Base-by-base conservation (phyloP, 305 asterid species). In the Rubia tinctorum region DNA sequence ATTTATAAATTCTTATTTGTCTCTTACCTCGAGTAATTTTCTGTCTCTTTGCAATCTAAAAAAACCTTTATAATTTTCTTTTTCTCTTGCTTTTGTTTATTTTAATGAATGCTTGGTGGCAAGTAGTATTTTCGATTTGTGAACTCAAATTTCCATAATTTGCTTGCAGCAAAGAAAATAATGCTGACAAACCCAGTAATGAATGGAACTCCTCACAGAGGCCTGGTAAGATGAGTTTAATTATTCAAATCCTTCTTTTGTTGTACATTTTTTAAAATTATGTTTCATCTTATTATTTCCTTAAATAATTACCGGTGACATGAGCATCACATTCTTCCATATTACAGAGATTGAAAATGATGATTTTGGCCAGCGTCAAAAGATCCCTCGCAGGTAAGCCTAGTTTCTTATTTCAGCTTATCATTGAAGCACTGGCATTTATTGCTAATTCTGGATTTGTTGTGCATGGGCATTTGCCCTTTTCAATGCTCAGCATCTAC, bases 321-420 rank as follows among this genome's bases (percentile, higher is more conserved):
- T 13, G 13, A 37, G 62, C 42, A 37, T 71, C 25, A 43, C 75
- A 73, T 69, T 20, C 47, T 71, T 60, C 15, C 42, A 37, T 55
- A 62, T 53, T 71, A 44, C 82, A 95, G 99, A 89, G 84, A 82
- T 77, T 68, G 79, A 87, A 71, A 86, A 84, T 59, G 93, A 89
- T 68, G 96, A 95, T 69, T 82, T 83, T 72, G 90, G 91, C 68
- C 98, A 87, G 80, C 89, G 93, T 80, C 99, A 89, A 80, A 95
- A 92, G 87, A 92, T 87, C 82, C 92, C 96, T 80, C 95, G 97
- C 80, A 89, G 97, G 98, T 80, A 81, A 75, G 86, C 76, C 77
- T 22, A 53, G 56, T 15, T 69, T 62, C 61, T 56, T 78, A 61
- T 73, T 71, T 45, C 17, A 39, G 59, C 13, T 8, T 76, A 3